Evolutionary conservation across 352 stramenopile genomes (phyloP).

Genomic region (Globisporangium recalcitrans): DNA sequence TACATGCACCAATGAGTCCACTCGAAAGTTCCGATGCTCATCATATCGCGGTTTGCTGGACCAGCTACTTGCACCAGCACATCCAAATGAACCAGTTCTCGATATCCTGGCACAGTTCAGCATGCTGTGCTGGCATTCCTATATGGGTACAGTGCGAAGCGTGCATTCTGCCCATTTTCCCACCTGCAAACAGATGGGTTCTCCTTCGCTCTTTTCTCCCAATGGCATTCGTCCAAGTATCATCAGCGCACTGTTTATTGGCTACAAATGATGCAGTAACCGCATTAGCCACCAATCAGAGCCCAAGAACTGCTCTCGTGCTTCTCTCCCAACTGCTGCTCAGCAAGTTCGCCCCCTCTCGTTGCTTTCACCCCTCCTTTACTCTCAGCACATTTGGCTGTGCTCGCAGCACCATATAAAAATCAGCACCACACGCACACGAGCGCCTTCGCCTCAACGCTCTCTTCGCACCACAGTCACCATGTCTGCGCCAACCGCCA

Average conservation of each 20-base stretch:
- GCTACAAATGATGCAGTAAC: neutral
- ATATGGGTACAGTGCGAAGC: too few relatives aligned
- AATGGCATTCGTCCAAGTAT: neutral
- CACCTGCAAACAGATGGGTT: too few relatives aligned
- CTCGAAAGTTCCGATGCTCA: too few relatives aligned
- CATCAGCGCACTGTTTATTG: neutral
- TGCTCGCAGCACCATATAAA: neutral
- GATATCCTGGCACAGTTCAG: too few relatives aligned
- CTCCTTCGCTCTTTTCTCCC: neutral
- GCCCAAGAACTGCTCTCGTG: neutral
- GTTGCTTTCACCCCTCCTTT: neutral
- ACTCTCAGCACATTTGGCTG: neutral
- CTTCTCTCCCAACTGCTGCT: neutral
- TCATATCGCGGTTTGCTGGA: too few relatives aligned
- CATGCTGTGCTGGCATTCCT: too few relatives aligned
- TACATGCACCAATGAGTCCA: too few relatives aligned
- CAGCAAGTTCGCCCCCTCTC: neutral
- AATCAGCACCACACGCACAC: neutral
- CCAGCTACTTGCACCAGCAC: too few relatives aligned
- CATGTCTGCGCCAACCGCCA: constrained; percentile 10
- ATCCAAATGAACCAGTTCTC: too few relatives aligned
- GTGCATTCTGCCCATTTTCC: too few relatives aligned
- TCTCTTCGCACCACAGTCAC: neutral
- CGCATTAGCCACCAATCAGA: neutral
- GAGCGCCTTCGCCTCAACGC: neutral